A percentile compares a stretch with the other conserved stretches of the same genome.
Conservation (phyloP, 202 grass and related monocot genomes). For the Zizania palustris region DNA sequence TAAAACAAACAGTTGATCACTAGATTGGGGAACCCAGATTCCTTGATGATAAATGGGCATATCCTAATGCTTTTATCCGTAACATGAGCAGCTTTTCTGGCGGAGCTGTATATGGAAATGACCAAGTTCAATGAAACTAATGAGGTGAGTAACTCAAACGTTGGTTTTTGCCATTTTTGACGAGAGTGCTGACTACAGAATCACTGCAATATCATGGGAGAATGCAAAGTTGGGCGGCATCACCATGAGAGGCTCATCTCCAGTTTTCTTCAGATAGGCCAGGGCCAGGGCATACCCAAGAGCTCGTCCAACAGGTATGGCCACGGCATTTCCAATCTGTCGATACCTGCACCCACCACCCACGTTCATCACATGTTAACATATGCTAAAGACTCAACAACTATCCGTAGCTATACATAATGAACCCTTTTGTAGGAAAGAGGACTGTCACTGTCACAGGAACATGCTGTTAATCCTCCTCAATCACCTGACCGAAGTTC, state of each 20-base stretch:
- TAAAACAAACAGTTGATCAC: conserved; percentile 18
- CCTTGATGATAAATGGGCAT: conserved; percentile 31
- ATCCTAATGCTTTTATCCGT: conserved; percentile 29
- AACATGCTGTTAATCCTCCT: background rate
- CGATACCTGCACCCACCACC: conserved; percentile 68
- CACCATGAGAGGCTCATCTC: conserved; percentile 60
- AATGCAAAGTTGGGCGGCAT: conserved; percentile 82
- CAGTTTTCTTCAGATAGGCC: conserved; percentile 60
- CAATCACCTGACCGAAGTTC: background rate
- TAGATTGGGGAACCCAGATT: conserved; percentile 17
- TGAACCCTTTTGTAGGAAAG: conserved; percentile 15
- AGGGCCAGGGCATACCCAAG: conserved; percentile 75
- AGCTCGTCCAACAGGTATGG: conserved; percentile 73
- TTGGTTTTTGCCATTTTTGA: conserved; percentile 11
- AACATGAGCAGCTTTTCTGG: conserved; percentile 23
- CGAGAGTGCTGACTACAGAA: background rate
- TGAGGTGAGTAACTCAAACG: conserved; percentile 8
- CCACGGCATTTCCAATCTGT: conserved; percentile 91
- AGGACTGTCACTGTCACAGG: background rate
- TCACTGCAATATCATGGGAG: conserved; percentile 40
- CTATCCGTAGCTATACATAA: conserved; percentile 1
- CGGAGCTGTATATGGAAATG: conserved; percentile 3
- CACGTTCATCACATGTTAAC: conserved; percentile 36
- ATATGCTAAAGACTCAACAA: conserved; percentile 5
- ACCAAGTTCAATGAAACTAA: conserved; percentile 12